Conservation (phyloP, 2,329 filamentous ascomycete genomes). For the Calonectria montana region DNA sequence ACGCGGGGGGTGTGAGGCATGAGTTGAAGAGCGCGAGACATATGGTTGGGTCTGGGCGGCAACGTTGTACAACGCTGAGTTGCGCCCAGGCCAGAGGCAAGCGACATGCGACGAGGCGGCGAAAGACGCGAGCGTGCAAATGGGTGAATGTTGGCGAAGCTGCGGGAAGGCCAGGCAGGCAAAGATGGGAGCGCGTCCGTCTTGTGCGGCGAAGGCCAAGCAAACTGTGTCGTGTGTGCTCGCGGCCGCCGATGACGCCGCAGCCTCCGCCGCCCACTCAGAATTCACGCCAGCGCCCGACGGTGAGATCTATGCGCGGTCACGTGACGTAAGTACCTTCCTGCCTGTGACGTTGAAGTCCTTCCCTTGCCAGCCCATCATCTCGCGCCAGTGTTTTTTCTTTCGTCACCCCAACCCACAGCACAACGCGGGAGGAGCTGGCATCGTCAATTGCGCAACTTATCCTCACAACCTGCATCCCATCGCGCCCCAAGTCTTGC, state of each 20-base stretch:
- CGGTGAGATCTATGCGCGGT: slow-evolving; percentile 34
- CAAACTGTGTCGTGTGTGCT: slow-evolving; percentile 29
- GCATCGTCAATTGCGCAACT: slow-evolving; percentile 47
- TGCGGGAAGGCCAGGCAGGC: neutral
- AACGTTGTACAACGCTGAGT: slow-evolving; percentile 23
- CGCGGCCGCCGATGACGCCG: slow-evolving; percentile 40
- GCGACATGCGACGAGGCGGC: neutral
- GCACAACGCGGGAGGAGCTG: slow-evolving; percentile 48
- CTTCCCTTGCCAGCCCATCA: slow-evolving; percentile 46
- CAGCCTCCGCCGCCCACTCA: slow-evolving; percentile 11
- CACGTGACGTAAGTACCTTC: slow-evolving; percentile 51
- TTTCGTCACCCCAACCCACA: slow-evolving; percentile 49
- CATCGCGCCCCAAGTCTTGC: slow-evolving; percentile 47
- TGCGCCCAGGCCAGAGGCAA: neutral
- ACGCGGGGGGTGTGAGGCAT: slow-evolving; percentile 41
- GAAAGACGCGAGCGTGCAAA: neutral
- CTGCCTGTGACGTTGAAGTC: slow-evolving; percentile 51
- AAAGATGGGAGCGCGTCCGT: neutral
- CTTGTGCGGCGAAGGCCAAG: slow-evolving; percentile 2
- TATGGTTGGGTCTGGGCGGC: slow-evolving; percentile 30
- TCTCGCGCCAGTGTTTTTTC: slow-evolving; percentile 49
- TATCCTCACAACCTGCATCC: slow-evolving; percentile 42
- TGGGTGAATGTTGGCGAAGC: neutral
- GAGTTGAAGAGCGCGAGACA: slow-evolving; percentile 41
- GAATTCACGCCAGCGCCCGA: slow-evolving; percentile 13